Conservation (phyloP, 331 rosid species). For the Saraca asoca region DNA sequence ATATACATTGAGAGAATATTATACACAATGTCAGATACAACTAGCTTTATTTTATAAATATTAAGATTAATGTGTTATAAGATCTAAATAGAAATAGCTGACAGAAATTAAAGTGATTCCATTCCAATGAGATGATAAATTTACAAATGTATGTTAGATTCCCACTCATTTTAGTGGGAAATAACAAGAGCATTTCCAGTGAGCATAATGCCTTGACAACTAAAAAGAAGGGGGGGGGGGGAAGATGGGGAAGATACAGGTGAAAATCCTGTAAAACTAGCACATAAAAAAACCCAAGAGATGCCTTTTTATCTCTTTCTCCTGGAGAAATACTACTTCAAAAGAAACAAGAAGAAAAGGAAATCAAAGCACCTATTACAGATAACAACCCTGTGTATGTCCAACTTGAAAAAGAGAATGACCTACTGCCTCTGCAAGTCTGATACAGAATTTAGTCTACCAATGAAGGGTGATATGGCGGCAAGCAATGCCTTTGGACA, state of each 20-base stretch:
- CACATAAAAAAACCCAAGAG: conserved; percentile 52
- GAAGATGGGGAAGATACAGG: conserved; percentile 39
- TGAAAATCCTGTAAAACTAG: conserved; percentile 52
- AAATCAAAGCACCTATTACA: conserved; percentile 24
- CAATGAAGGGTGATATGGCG: conserved; percentile 77
- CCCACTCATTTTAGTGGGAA: too few relatives aligned
- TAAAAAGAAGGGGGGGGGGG: conserved; percentile 20
- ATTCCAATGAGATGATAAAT: too few relatives aligned
- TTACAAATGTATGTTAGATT: too few relatives aligned
- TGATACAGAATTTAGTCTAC: conserved; percentile 50
- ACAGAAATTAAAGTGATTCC: too few relatives aligned
- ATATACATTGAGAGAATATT: too few relatives aligned
- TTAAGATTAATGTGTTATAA: too few relatives aligned
- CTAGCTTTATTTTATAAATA: too few relatives aligned
- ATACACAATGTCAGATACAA: too few relatives aligned
- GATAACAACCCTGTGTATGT: conserved; percentile 39
- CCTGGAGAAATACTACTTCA: conserved; percentile 36
- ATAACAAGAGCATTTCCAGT: too few relatives aligned
- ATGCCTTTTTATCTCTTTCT: conserved; percentile 46
- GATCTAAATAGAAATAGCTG: too few relatives aligned
- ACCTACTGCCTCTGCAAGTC: conserved; percentile 57
- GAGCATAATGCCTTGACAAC: too few relatives aligned
- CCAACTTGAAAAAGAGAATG: conserved; percentile 31
- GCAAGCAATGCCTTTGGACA: conserved; percentile 94
- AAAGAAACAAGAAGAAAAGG: background rate